Evolutionary conservation across 352 stramenopile species (phyloP), one percentile per base, ranked within the genome.

Genomic region (Blastocystis sp.): DNA sequence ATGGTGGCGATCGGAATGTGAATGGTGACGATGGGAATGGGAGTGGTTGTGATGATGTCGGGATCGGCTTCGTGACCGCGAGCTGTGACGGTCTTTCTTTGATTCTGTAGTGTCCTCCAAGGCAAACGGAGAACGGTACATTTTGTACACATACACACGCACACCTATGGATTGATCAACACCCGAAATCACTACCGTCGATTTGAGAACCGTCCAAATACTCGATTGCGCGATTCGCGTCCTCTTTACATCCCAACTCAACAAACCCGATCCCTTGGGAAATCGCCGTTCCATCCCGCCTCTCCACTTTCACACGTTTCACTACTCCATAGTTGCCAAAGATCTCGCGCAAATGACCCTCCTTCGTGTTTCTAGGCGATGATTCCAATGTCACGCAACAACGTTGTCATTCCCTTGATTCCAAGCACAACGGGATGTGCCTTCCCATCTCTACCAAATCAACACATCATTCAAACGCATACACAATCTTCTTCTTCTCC

Each of bases 151-250:
- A 40, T 56, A 42, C 4, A 78, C 67, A 24, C 44, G 27, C 4
- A 78, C 67, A 36, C 67, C 67, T 78, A 40, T 1, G 21, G n/a
- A n/a, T 27, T 61, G 11, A 78, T 34, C 1, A 21, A 44, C 8
- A 32, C 24, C 7, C 29, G 0, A 1, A 9, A 29, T 11, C 27
- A 40, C 11, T 29, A 78, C 67, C 67, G 34, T 78, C 67, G 21
- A 78, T 78, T 42, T 78, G 67, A 11, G 67, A 18, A 8, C 67
- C 67, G n/a, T 78, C 67, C 44, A 78, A 24, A 78, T 78, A 78
- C 2, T 78, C 67, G 16, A 61, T 59, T 38, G 67, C 67, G 4
- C 11, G 49, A 9, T 32, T 11, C 3, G 67, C 67, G 7, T 78
- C 67, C 16, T 78, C 67, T 36, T 78, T 32, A 24, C 24, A 49